Evolutionary conservation across 345 rosid genomes (phyloP), one percentile per base, ranked within the genome.

Genomic region (Microcos paniculata): DNA sequence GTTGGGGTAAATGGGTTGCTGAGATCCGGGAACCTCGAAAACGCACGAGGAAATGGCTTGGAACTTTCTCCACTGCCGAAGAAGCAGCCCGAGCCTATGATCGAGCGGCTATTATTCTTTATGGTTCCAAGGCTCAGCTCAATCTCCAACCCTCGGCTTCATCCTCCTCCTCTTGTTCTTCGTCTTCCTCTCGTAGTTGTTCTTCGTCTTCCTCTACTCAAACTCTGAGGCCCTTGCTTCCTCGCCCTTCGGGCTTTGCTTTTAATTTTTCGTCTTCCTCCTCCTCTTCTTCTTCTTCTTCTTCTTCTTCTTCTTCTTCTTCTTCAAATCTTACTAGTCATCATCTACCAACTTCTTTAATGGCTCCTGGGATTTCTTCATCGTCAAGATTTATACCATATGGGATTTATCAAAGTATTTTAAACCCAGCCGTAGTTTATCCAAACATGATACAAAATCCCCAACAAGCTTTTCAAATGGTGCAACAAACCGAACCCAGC

Each of bases 211-310:
- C 90, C 3, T 79, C 89, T 0, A 74, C 91, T 4, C 91, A 86
- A 72, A 89, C 86, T 57, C 91, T 94, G 52, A 88, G 98, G 53
- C 98, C 97, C n/a, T 80, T 94, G 71, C 97, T 94, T 43, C 98
- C 97, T 62, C 94, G 97, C 3, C 98, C 98, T 1, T 73, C 96
- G 0, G 86, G 82, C 2, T 81, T 80, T 30, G 81, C 82, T 13
- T 78, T 80, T 78, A 68, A 73, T 15, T 77, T 76, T 30, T 56
- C 80, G 9, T 35, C 61, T 8, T 56, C 84, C 2, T 4, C 49
- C 42, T 19, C 77, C 23, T 2, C 85, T 16, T 14, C 67, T 14
- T 0, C 53, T 56, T 53, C 62, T n/a, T n/a, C n/a, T n/a, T n/a
- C 80, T 12, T 35, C 61, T 8, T 56, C 84, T 2, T 4, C 49